These are phyloP conservation scores for Epichloe coenophiala DNA, from an alignment of 2,329 filamentous ascomycete species.

Conservation along the genomic window DNA sequence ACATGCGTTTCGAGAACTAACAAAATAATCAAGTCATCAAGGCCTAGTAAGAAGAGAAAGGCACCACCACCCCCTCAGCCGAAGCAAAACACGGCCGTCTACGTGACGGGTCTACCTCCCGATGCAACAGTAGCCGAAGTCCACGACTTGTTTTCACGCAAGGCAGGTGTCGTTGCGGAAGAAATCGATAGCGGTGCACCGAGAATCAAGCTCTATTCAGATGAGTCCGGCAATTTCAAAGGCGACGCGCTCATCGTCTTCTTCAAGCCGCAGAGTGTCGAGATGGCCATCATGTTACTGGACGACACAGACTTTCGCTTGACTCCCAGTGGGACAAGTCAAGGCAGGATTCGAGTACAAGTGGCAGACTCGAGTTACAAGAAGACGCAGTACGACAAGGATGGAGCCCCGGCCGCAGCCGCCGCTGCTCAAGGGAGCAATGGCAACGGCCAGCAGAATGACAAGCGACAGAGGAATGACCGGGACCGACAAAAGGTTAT, in stretches of 20 bases:
- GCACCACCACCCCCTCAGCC: constrained; percentile 29
- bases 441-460: constrained; percentile 20
- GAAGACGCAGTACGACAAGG: constrained; percentile 56
- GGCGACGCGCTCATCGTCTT: constrained; percentile 89
- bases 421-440: constrained; percentile 8
- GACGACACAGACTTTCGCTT: constrained; percentile 75
- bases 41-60: constrained; percentile 32
- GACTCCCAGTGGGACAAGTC: constrained; percentile 32
- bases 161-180: constrained; percentile 84
- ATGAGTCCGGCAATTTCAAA: constrained; percentile 74
- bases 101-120: constrained; percentile 73
- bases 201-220: constrained; percentile 84
- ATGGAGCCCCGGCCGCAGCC: constrained; percentile 5
- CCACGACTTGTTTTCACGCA: constrained; percentile 65
- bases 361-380: constrained; percentile 87
- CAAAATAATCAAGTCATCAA: constrained; percentile 9
- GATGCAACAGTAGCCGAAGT: constrained; percentile 74
- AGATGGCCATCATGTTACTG: constrained; percentile 66
- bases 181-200: constrained; percentile 80
- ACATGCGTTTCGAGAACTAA: not conserved
- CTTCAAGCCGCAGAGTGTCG: constrained; percentile 88
- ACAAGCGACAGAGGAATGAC: constrained; percentile 34
- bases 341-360: constrained; percentile 65
- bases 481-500: constrained; percentile 83
- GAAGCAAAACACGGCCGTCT: constrained; percentile 75